Percentiles rank a stretch among this genome's conserved stretches.
Evolutionary conservation across 148 eudicot species (phyloP).

Genomic region (Chenopodium album): DNA sequence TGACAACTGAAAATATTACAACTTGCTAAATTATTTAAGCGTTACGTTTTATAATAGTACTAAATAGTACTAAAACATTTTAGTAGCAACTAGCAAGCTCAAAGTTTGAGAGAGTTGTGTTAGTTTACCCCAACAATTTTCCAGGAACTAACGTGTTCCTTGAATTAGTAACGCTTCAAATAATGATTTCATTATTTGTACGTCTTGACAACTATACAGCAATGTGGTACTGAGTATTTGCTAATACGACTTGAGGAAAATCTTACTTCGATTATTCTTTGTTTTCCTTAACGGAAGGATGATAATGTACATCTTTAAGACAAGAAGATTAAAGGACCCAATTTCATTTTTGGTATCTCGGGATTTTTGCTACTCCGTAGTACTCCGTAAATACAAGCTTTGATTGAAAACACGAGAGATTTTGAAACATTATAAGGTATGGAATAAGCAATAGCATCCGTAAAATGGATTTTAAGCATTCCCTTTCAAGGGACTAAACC

Average conservation of each 20-base stretch:
- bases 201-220: not conserved
- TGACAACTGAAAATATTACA: not conserved
- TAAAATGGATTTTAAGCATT: not conserved
- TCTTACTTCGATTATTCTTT: no score
- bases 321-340: no score
- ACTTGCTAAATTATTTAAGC: slow-evolving; percentile 8
- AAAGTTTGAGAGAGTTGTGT: slow-evolving; percentile 10
- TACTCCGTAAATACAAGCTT: no score
- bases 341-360: no score
- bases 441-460: no score
- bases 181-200: not conserved
- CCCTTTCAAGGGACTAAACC: not conserved
- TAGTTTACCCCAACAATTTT: not conserved
- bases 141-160: slow-evolving; percentile 7
- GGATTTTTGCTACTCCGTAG: no score
- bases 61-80: not conserved
- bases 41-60: not conserved
- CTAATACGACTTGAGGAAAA: no score
- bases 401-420: no score
- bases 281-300: no score
- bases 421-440: no score
- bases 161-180: not conserved
- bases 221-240: not conserved
- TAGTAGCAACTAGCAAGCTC: slow-evolving; percentile 13
- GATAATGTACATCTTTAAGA: no score